phyloP scores from a whole-genome alignment of 2,329 filamentous ascomycete genomes.

The Venturia asperata region DNA sequence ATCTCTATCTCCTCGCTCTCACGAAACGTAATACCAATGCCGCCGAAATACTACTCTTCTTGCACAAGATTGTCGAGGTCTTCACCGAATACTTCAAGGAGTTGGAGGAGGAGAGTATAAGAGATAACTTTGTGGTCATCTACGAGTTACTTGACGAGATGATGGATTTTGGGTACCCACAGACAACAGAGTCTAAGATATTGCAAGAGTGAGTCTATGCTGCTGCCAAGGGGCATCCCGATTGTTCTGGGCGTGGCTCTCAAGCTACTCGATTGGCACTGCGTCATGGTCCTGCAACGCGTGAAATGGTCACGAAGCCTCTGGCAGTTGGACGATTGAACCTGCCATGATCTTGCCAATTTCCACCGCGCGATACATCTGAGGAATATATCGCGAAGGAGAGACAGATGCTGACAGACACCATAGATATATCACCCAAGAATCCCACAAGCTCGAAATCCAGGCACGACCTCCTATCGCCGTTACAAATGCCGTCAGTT shows the following conservation, averaged over 20 bases:
- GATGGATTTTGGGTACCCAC: slow-evolving; percentile 99
- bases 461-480: slow-evolving; percentile 94
- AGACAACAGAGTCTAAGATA: slow-evolving; percentile 98
- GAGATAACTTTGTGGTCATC: slow-evolving; percentile 98
- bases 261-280: not conserved
- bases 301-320: not conserved
- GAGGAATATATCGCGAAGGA: not conserved
- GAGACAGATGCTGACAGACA: slow-evolving; percentile 9
- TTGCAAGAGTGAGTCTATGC: slow-evolving; percentile 63
- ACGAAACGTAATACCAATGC: slow-evolving; percentile 99
- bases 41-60: slow-evolving; percentile 93
- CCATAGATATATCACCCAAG: slow-evolving; percentile 83
- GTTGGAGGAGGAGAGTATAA: slow-evolving; percentile 94
- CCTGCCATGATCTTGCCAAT: not conserved
- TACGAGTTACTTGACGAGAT: slow-evolving; percentile 98
- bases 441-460: slow-evolving; percentile 96
- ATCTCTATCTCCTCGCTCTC: slow-evolving; percentile 93
- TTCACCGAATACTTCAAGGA: slow-evolving; percentile 99
- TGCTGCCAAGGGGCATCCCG: not conserved
- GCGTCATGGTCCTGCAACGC: slow-evolving; percentile 15
- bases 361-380: not conserved
- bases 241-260: not conserved
- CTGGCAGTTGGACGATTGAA: not conserved
- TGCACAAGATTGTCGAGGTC: slow-evolving; percentile 96
- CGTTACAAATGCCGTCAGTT: slow-evolving; percentile 95